These are phyloP conservation scores for Saturnispora hagleri DNA, from an alignment of 805 yeast genomes.

Conservation along the genomic window DNA sequence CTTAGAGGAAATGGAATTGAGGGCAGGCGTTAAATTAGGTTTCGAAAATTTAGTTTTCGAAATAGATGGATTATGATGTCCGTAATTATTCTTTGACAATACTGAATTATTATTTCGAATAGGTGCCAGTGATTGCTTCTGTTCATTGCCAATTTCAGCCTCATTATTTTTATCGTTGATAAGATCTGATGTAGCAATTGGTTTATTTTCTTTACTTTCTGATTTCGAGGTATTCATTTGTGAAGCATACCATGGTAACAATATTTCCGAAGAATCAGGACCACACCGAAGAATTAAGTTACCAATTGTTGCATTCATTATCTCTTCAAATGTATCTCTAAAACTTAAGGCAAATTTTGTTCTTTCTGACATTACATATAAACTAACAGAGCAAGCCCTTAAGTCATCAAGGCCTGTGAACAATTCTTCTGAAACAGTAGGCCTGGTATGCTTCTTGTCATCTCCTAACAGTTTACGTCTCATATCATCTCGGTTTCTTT, in stretches of 20 bases:
- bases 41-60: not conserved
- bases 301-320: slow-evolving; percentile 56
- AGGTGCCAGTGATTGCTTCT: not conserved
- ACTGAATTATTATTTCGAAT: not conserved
- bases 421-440: slow-evolving; percentile 43
- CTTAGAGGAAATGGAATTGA: not conserved
- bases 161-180: not conserved
- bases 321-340: slow-evolving; percentile 59
- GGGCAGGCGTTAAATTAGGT: not conserved
- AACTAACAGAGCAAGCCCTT: slow-evolving; percentile 54
- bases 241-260: slow-evolving; percentile 26
- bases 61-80: not conserved
- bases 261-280: slow-evolving; percentile 49
- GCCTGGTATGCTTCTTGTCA: slow-evolving; percentile 50
- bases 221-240: not conserved
- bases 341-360: slow-evolving; percentile 52
- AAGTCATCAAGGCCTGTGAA: slow-evolving; percentile 52
- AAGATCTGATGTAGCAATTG: not conserved
- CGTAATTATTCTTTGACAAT: not conserved
- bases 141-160: not conserved
- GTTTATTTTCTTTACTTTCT: not conserved
- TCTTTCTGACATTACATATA: slow-evolving; percentile 59
- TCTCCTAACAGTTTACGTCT: slow-evolving; percentile 47
- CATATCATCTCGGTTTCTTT: slow-evolving; percentile 52
- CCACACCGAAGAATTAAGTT: slow-evolving; percentile 56